Conservation (phyloP, 345 rosid genomes). For the Pugionium cornutum region DNA sequence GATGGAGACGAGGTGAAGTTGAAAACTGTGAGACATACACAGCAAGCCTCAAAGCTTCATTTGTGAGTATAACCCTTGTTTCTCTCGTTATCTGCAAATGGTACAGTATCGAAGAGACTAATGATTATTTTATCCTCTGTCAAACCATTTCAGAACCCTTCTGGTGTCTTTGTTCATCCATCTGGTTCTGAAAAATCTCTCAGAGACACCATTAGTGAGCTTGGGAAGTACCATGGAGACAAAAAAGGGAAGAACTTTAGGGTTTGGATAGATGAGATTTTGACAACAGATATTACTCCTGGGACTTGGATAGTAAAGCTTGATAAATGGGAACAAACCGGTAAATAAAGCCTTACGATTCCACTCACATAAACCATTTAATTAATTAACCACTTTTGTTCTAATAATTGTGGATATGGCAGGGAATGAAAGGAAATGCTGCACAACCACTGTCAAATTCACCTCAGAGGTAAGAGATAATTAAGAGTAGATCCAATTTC, state of each 20-base stretch:
- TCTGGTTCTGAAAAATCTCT: slow-evolving; percentile 69
- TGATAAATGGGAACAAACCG: slow-evolving; percentile 74
- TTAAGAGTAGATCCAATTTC: slow-evolving; percentile 16
- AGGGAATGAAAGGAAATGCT: slow-evolving; percentile 64
- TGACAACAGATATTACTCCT: slow-evolving; percentile 52
- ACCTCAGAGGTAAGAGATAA: slow-evolving; percentile 50
- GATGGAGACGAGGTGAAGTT: slow-evolving; percentile 86
- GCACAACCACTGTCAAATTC: slow-evolving; percentile 55
- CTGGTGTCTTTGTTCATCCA: slow-evolving; percentile 64
- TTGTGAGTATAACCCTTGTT: slow-evolving; percentile 51
- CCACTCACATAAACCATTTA: not conserved
- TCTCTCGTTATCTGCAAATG: not conserved
- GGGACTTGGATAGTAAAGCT: slow-evolving; percentile 72
- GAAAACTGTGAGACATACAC: slow-evolving; percentile 62
- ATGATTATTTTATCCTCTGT: not conserved
- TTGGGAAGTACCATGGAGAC: slow-evolving; percentile 69
- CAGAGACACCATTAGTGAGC: slow-evolving; percentile 52
- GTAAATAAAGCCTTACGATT: slow-evolving; percentile 41
- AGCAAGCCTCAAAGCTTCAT: slow-evolving; percentile 63
- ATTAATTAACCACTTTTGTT: not conserved
- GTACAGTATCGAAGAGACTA: slow-evolving; percentile 8
- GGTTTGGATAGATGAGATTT: slow-evolving; percentile 78
- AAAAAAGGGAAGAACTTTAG: slow-evolving; percentile 59
- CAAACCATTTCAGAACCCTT: slow-evolving; percentile 50
- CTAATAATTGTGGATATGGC: slow-evolving; percentile 19